Percentiles rank a stretch among this genome's conserved stretches.
phyloP scores from a whole-genome alignment of 1,139 yeast genomes.

The Pichia sp. region DNA sequence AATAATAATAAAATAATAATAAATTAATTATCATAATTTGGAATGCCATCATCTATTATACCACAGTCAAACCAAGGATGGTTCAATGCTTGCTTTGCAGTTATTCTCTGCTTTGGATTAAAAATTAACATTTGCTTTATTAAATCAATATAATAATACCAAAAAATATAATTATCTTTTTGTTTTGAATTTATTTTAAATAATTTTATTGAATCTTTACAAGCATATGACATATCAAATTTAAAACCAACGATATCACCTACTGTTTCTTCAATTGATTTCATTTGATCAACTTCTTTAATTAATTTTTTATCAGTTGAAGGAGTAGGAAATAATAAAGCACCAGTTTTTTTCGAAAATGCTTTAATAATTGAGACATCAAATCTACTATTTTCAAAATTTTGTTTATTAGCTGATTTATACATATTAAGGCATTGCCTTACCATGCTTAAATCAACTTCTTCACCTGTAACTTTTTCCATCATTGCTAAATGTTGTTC shows the following conservation, averaged over 20 bases:
- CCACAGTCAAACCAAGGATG: constrained; percentile 78
- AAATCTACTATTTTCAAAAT: constrained; percentile 17
- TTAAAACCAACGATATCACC: constrained; percentile 28
- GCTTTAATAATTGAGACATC: constrained; percentile 23
- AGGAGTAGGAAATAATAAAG: constrained; percentile 25
- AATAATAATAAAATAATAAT: not conserved
- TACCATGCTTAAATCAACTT: constrained; percentile 28
- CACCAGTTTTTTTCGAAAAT: constrained; percentile 27
- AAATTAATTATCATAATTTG: not conserved
- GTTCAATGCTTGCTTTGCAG: constrained; percentile 63
- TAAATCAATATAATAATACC: constrained; percentile 72
- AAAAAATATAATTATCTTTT: constrained; percentile 55
- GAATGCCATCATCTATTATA: constrained; percentile 63
- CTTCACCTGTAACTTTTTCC: constrained; percentile 61
- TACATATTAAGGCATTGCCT: constrained; percentile 26
- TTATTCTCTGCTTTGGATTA: constrained; percentile 57
- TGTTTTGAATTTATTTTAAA: constrained; percentile 21
- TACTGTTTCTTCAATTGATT: constrained; percentile 45
- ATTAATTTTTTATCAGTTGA: constrained; percentile 43
- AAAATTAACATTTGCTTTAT: constrained; percentile 54
- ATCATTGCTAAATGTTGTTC: constrained; percentile 92
- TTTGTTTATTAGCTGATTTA: constrained; percentile 14
- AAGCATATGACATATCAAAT: constrained; percentile 26
- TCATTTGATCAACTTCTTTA: constrained; percentile 46
- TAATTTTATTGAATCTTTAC: constrained; percentile 28